These are phyloP conservation scores for Meyerozyma carpophila DNA, from an alignment of 1,139 yeast genomes.

Conservation along the genomic window DNA sequence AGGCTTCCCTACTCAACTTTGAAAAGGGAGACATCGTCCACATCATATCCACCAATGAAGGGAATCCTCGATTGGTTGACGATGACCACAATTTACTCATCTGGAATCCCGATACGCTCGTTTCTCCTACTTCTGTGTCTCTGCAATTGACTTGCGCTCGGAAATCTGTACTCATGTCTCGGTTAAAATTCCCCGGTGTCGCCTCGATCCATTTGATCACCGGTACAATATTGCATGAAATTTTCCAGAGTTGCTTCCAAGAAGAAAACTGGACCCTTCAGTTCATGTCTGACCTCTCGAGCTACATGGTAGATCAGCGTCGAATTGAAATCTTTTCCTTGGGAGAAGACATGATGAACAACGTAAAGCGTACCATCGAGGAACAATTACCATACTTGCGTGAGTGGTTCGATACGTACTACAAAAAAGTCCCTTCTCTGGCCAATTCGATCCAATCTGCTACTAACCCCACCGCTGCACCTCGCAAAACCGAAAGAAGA, in stretches of 20 bases:
- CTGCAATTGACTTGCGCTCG: slow-evolving; percentile 72
- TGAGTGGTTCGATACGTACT: slow-evolving; percentile 56
- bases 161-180: slow-evolving; percentile 55
- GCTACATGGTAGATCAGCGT: slow-evolving; percentile 36
- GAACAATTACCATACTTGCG: slow-evolving; percentile 54
- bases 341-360: slow-evolving; percentile 43
- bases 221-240: slow-evolving; percentile 75
- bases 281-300: slow-evolving; percentile 41
- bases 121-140: slow-evolving; percentile 80
- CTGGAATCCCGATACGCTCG: slow-evolving; percentile 76
- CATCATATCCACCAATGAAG: slow-evolving; percentile 43
- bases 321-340: slow-evolving; percentile 54
- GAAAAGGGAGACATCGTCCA: slow-evolving; percentile 53
- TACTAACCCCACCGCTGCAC: background rate
- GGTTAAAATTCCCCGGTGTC: slow-evolving; percentile 53
- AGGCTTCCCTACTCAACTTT: slow-evolving; percentile 42
- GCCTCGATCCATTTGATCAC: slow-evolving; percentile 56
- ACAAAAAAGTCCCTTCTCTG: slow-evolving; percentile 20
- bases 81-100: slow-evolving; percentile 58
- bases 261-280: slow-evolving; percentile 36
- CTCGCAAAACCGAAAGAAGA: slow-evolving; percentile 27
- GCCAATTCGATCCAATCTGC: slow-evolving; percentile 21
- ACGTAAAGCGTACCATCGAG: slow-evolving; percentile 39
- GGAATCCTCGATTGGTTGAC: slow-evolving; percentile 42
- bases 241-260: slow-evolving; percentile 66